A percentile compares a stretch with the other conserved stretches of the same genome.
These are phyloP conservation scores for Tanacetum coccineum DNA, from an alignment of 129 eudicot genomes.

Conservation along the genomic window DNA sequence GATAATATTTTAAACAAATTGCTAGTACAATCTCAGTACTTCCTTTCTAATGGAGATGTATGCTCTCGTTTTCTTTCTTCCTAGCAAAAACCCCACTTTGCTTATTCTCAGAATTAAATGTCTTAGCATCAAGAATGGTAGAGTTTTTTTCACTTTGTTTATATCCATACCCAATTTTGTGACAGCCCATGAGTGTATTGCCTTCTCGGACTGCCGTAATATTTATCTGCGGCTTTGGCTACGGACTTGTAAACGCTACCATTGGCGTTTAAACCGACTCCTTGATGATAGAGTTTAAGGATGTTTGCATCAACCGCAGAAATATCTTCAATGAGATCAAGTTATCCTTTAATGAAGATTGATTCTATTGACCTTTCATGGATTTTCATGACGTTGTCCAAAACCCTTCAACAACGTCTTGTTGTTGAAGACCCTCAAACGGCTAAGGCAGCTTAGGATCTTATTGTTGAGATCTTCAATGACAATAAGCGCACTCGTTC, in stretches of 20 bases:
- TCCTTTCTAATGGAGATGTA: slow-evolving; percentile 58
- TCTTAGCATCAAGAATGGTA: slow-evolving; percentile 32
- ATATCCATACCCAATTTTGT: slow-evolving; percentile 33
- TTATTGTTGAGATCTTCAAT: too few species aligned
- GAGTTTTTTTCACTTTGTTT: slow-evolving; percentile 27
- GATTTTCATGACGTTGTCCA: too few species aligned
- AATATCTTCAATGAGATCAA: slow-evolving; percentile 22
- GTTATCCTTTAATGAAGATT: too few species aligned
- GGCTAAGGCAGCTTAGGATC: too few species aligned
- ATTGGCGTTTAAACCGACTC: slow-evolving; percentile 39
- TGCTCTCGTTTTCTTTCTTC: not conserved
- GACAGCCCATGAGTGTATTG: slow-evolving; percentile 47
- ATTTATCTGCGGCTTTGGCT: slow-evolving; percentile 18
- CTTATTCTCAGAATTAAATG: slow-evolving; percentile 48
- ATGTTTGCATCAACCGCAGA: not conserved
- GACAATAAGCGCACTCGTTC: too few species aligned
- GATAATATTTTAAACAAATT: slow-evolving; percentile 25
- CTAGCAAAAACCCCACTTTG: slow-evolving; percentile 37
- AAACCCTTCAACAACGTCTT: too few species aligned
- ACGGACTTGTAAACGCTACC: slow-evolving; percentile 32
- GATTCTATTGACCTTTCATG: too few species aligned
- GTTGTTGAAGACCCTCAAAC: too few species aligned
- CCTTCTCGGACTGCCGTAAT: slow-evolving; percentile 48
- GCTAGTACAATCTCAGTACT: slow-evolving; percentile 51
- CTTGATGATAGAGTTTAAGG: slow-evolving; percentile 33